Percentiles rank a stretch among this genome's conserved stretches.
phyloP scores from a whole-genome alignment of 1,139 yeast species.

The Hanseniaspora uvarum region DNA sequence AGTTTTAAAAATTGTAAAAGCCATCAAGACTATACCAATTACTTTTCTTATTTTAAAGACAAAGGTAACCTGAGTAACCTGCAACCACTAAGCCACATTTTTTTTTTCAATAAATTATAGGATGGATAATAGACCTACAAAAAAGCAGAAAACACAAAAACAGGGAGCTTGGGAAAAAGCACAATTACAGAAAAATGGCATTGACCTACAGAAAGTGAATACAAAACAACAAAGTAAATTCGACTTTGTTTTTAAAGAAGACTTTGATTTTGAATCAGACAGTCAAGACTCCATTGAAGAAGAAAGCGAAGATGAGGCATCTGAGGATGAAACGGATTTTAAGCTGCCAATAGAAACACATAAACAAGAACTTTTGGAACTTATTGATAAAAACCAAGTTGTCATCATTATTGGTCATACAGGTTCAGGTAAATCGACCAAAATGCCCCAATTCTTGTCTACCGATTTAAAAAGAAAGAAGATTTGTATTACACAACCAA shows the following conservation, averaged over 20 bases:
- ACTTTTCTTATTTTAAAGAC: background rate
- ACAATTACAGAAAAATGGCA: conserved; percentile 35
- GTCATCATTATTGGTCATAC: conserved; percentile 91
- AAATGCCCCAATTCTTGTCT: conserved; percentile 73
- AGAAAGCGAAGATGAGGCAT: conserved; percentile 34
- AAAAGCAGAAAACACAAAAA: conserved; percentile 28
- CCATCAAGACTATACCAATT: background rate
- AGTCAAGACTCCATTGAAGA: conserved; percentile 21
- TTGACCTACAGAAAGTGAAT: conserved; percentile 21
- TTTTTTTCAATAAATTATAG: background rate
- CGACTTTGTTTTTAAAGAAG: conserved; percentile 76
- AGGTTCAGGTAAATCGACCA: conserved; percentile 96
- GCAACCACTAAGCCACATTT: background rate
- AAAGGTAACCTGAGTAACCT: background rate
- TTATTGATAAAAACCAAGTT: conserved; percentile 57
- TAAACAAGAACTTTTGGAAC: conserved; percentile 47
- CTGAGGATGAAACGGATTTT: conserved; percentile 21
- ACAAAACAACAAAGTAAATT: conserved; percentile 44
- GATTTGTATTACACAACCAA: conserved; percentile 65
- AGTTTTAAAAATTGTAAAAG: too few relatives aligned
- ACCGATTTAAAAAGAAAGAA: conserved; percentile 36
- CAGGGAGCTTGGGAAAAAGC: conserved; percentile 56
- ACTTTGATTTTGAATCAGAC: conserved; percentile 54
- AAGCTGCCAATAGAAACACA: conserved; percentile 58
- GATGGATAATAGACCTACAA: conserved; percentile 18